A percentile compares a stretch with the other conserved stretches of the same genome.
Evolutionary conservation across 306 rosid species (phyloP).

Genomic region (Biancaea sappan): DNA sequence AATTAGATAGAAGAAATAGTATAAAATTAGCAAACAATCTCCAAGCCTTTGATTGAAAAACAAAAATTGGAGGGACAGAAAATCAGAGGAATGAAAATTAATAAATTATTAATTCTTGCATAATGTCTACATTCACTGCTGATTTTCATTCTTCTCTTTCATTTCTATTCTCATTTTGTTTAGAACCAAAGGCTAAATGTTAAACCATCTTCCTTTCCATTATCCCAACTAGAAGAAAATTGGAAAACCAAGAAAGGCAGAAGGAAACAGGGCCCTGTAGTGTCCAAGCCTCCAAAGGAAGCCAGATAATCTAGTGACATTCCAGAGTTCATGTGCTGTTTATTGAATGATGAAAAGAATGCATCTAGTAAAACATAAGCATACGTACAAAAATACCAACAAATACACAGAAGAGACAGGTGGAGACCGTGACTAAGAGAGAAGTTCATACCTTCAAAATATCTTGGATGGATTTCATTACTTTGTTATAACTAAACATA

Average conservation of each 20-base stretch:
- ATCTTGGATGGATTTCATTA: neutral
- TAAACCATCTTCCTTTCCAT: neutral
- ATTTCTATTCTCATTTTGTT: neutral
- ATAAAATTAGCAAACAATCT: neutral
- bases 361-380: neutral
- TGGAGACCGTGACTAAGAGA: neutral
- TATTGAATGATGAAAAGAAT: slow-evolving; percentile 25
- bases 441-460: neutral
- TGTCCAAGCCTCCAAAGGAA: neutral
- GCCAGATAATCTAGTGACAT: neutral
- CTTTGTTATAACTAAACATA: neutral
- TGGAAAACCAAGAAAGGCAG: neutral
- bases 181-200: neutral
- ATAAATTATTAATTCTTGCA: neutral
- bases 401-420: neutral
- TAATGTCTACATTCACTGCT: neutral
- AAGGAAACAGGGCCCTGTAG: neutral
- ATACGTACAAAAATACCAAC: neutral
- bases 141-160: neutral
- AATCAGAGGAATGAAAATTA: neutral
- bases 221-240: neutral
- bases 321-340: neutral
- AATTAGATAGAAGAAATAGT: neutral
- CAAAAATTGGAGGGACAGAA: neutral
- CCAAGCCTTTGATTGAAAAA: neutral